Base-by-base conservation (phyloP, 2,329 filamentous ascomycete genomes). In the Paecilomyces formosus region DNA sequence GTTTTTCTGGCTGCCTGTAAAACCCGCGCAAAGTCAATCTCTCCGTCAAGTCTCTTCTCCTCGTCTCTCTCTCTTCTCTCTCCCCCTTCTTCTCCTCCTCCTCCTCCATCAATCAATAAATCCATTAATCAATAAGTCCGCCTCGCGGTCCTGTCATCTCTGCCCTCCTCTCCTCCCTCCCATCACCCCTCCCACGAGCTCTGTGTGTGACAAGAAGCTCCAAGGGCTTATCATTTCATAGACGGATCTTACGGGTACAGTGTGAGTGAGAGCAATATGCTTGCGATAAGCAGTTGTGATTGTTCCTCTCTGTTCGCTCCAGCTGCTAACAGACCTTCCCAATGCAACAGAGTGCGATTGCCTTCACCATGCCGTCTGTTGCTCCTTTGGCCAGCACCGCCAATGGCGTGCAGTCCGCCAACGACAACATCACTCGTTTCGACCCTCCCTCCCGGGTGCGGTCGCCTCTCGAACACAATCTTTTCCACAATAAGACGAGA, bases 401-500 rank as follows among this genome's bases (percentile, higher is more conserved):
- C 70, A 81, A 79, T 71, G 80, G 81, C 73, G 75, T 79, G 68
- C 70, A 81, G 68, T 91, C 89, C 75, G 92, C 90, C 78, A 97
- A 99, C 83, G 94, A 99, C 83, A 97, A 97, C 82, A 97, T 99
- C 81, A 88, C 89, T 78, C 92, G 94, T 70, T 99, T 99, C 79
- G 85, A 88, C 70, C 91, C 93, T 71, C 91, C 94, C 68, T 96
- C 91, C 82, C 87, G 94, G 73, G 90, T 92, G 64, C 79, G 95
- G 81, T 96, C 89, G 83, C 94, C 94, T 68, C 87, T 90, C 66
- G 83, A 86, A 72, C 90, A 97, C 79, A 89, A 90, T 63, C 90
- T 99, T 74, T 99, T 97, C 88, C 94, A 94, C 85, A 87, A 92
- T 81, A 99, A 97, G 90, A 97, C 94, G 76, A 85, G 94, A 93